Evolutionary conservation across 805 yeast species (phyloP).

Genomic region (Dipodascopsis uninucleata): DNA sequence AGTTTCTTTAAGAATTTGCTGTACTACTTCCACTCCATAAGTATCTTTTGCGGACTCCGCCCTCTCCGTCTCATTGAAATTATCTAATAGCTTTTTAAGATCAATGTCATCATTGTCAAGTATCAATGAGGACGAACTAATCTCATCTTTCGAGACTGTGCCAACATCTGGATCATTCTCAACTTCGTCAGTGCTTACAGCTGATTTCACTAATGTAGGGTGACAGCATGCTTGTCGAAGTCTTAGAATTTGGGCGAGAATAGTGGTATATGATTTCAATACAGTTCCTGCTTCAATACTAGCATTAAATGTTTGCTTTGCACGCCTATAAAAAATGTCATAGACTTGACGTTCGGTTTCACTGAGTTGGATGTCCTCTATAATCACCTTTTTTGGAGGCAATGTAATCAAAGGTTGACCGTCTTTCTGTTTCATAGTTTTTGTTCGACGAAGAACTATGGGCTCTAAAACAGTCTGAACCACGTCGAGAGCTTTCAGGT

Average conservation of each 20-base stretch:
- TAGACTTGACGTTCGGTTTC: constrained; percentile 65
- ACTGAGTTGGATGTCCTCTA: constrained; percentile 65
- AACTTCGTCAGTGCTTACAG: constrained; percentile 43
- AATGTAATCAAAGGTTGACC: constrained; percentile 72
- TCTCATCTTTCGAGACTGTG: constrained; percentile 13
- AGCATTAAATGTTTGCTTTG: constrained; percentile 45
- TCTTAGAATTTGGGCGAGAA: constrained; percentile 76
- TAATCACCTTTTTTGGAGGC: constrained; percentile 69
- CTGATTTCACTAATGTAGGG: constrained; percentile 55
- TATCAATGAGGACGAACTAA: not conserved
- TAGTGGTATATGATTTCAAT: constrained; percentile 69
- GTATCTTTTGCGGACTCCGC: constrained; percentile 16
- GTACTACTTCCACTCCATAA: constrained; percentile 32
- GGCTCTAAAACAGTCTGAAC: constrained; percentile 87
- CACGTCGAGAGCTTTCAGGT: constrained; percentile 70
- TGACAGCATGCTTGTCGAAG: constrained; percentile 89
- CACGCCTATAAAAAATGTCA: constrained; percentile 62
- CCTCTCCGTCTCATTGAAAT: constrained; percentile 16
- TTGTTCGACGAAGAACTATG: constrained; percentile 76
- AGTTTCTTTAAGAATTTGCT: constrained; percentile 35
- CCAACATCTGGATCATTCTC: constrained; percentile 20
- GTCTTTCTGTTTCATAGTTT: constrained; percentile 68
- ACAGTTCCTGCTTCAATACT: constrained; percentile 50
- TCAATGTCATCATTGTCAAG: constrained; percentile 30
- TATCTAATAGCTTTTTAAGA: constrained; percentile 24